Evolutionary conservation across 164 flowering plant species (phyloP).

Genomic region (Litsea cubeba): DNA sequence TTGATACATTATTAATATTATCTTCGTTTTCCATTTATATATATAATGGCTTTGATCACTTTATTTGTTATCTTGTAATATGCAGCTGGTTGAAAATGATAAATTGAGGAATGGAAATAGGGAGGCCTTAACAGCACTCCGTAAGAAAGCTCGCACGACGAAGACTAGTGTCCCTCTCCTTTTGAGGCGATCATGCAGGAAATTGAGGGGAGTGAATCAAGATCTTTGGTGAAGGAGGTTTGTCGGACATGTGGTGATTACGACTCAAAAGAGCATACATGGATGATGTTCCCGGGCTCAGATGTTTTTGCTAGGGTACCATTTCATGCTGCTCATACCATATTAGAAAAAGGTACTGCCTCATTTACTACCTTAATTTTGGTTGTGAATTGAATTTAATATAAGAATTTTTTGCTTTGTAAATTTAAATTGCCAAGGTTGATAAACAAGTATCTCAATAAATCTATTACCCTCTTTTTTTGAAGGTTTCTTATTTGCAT

Average conservation of each 20-base stretch:
- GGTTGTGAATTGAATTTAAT: too few species aligned
- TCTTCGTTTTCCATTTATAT: too few species aligned
- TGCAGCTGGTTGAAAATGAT: too few species aligned
- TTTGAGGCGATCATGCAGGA: conserved; percentile 81
- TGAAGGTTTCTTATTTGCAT: too few species aligned
- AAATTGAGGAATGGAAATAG: conserved; percentile 83
- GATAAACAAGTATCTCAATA: too few species aligned
- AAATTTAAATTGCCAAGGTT: too few species aligned
- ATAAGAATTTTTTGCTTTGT: too few species aligned
- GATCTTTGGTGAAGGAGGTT: conserved; percentile 71
- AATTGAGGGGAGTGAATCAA: conserved; percentile 41
- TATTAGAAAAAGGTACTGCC: conserved; percentile 68
- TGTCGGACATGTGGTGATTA: conserved; percentile 84
- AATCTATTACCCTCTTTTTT: too few species aligned
- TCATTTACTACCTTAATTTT: too few species aligned
- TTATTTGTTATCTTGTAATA: too few species aligned
- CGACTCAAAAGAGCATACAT: conserved; percentile 59
- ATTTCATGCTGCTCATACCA: conserved; percentile 86
- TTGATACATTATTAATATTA: too few species aligned
- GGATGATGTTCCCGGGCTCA: conserved; percentile 89
- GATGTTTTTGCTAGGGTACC: conserved; percentile 75
- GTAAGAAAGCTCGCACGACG: conserved; percentile 77
- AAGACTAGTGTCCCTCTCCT: conserved; percentile 76
- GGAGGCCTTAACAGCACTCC: conserved; percentile 78
- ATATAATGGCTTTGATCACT: too few species aligned